Evolutionary conservation across 164 flowering plant species (phyloP).

Genomic region (Pachysandra terminalis): DNA sequence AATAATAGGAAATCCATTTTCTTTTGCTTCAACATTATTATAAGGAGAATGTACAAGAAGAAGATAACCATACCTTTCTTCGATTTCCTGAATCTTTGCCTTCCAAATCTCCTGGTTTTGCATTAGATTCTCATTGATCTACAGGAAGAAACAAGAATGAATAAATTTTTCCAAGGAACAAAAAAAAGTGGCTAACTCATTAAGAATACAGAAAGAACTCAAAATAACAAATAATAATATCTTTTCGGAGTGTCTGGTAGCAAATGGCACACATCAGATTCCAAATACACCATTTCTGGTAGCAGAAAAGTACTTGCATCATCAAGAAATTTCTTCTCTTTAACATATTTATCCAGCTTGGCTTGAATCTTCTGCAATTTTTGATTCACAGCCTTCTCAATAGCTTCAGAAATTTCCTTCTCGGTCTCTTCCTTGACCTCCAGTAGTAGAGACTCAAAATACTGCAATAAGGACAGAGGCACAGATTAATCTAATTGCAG

Average conservation of each 20-base stretch:
- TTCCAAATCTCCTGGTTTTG: conserved; percentile 81
- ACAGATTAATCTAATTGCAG: neutral
- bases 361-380: conserved; percentile 75
- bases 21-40: neutral
- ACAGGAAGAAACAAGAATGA: conserved; percentile 15
- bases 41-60: neutral
- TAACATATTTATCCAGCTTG: conserved; percentile 60
- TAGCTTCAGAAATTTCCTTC: conserved; percentile 54
- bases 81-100: conserved; percentile 50
- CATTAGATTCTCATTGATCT: conserved; percentile 87
- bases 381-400: conserved; percentile 46
- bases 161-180: neutral
- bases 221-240: neutral
- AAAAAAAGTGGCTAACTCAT: neutral
- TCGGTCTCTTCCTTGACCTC: conserved; percentile 75
- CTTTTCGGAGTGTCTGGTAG: neutral
- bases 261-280: neutral
- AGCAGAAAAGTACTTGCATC: conserved; percentile 45
- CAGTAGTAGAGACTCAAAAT: conserved; percentile 64
- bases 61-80: conserved; percentile 59
- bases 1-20: neutral
- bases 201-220: neutral
- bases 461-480: conserved; percentile 33
- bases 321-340: conserved; percentile 79
- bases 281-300: neutral